phyloP scores from a whole-genome alignment of 2,329 filamentous ascomycete species.

The Tolypocladium tropicale region DNA sequence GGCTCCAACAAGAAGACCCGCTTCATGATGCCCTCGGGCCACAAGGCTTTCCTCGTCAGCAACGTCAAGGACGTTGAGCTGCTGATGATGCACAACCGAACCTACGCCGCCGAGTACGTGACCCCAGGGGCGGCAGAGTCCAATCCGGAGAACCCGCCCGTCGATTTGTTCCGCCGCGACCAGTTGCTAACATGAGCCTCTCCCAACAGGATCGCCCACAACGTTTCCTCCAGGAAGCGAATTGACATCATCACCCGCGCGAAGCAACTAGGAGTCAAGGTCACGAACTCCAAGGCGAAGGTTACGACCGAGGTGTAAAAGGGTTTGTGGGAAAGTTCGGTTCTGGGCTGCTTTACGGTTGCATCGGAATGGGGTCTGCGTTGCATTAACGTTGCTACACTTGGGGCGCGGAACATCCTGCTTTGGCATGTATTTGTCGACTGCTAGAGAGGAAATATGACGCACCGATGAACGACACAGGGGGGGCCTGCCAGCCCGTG shows the following conservation, averaged over 20 bases:
- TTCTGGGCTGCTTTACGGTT: constrained; percentile 4
- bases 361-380: constrained; percentile 4
- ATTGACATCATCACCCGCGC: constrained; percentile 95
- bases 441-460: constrained; percentile 1
- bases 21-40: constrained; percentile 97
- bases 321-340: not conserved
- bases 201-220: constrained; percentile 84
- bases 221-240: constrained; percentile 97
- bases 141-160: too few species aligned
- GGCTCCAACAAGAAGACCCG: constrained; percentile 99
- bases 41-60: constrained; percentile 99
- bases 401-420: not conserved
- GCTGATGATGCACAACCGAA: constrained; percentile 99
- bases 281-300: constrained; percentile 98
- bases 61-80: constrained; percentile 94
- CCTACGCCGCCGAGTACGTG: constrained; percentile 95
- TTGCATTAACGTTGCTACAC: constrained; percentile 1
- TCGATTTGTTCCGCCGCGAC: too few species aligned
- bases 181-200: not conserved
- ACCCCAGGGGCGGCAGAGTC: too few species aligned
- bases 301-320: constrained; percentile 85
- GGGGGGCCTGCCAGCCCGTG: not conserved
- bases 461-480: constrained; percentile 1
- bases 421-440: not conserved
- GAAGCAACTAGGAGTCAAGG: constrained; percentile 98